A percentile compares a stretch with the other conserved stretches of the same genome.
Conservation (phyloP, 805 yeast genomes). For the Kurtzmaniella cleridarum region DNA sequence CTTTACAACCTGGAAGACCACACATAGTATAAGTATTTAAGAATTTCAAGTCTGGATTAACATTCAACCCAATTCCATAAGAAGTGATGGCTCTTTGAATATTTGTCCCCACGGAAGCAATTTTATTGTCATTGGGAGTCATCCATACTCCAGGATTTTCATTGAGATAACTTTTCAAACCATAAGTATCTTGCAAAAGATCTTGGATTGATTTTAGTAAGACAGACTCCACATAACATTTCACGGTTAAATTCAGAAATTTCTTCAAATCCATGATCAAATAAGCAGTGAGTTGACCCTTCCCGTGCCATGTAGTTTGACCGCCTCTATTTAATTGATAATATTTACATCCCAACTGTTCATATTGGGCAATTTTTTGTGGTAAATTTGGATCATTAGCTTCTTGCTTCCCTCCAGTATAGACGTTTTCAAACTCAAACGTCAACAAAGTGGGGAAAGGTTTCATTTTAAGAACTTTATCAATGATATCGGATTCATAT, state of each 20-base stretch:
- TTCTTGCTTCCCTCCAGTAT: conserved; percentile 89
- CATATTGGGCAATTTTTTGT: conserved; percentile 20
- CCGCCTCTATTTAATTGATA: conserved; percentile 91
- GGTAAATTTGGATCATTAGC: conserved; percentile 40
- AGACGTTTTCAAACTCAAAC: conserved; percentile 80
- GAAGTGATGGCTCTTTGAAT: conserved; percentile 79
- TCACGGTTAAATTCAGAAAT: conserved; percentile 51
- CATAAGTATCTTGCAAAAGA: conserved; percentile 34
- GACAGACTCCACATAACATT: conserved; percentile 59
- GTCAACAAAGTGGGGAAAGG: conserved; percentile 70
- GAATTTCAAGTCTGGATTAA: conserved; percentile 63
- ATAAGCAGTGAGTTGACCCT: conserved; percentile 88
- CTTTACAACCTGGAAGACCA: conserved; percentile 59
- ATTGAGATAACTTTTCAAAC: conserved; percentile 46
- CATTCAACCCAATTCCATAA: conserved; percentile 85
- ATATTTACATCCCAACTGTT: conserved; percentile 48
- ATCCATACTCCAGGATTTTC: conserved; percentile 90
- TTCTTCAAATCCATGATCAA: conserved; percentile 60
- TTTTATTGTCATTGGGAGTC: conserved; percentile 44
- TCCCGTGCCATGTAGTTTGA: conserved; percentile 93
- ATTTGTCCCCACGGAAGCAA: conserved; percentile 87
- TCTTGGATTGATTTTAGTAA: conserved; percentile 54
- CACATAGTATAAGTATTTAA: conserved; percentile 77
- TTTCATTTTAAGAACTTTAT: conserved; percentile 32
- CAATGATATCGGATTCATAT: conserved; percentile 41